phyloP scores from a whole-genome alignment of 1,284 basidiomycete genomes.

The Cronartium quercuum region DNA sequence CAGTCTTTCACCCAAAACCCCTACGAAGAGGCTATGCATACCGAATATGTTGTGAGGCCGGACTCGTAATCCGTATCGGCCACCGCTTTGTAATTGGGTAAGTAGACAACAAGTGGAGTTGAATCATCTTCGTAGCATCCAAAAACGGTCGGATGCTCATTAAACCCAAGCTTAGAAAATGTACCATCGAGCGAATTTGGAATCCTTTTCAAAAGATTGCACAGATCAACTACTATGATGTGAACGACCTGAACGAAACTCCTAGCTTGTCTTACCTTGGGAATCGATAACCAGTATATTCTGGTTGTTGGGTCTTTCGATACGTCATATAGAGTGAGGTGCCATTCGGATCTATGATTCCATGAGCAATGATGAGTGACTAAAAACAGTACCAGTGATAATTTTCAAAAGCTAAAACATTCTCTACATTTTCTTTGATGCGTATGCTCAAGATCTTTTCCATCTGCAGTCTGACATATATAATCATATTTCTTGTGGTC shows the following conservation, averaged over 20 bases:
- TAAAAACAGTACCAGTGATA: not conserved
- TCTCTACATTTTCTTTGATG: not conserved
- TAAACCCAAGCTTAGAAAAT: constrained; percentile 18
- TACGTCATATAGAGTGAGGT: constrained; percentile 30
- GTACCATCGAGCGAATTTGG: constrained; percentile 27
- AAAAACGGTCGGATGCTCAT: constrained; percentile 29
- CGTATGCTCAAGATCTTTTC: not conserved
- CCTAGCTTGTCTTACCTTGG: constrained; percentile 18
- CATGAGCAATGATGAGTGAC: not conserved
- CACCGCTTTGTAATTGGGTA: constrained; percentile 31
- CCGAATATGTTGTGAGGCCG: not conserved
- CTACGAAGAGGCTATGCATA: not conserved
- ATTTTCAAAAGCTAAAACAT: not conserved
- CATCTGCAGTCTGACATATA: not conserved
- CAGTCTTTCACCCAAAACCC: not conserved
- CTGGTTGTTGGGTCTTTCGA: constrained; percentile 10
- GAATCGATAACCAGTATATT: constrained; percentile 9
- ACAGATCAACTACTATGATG: not conserved
- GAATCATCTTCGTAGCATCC: constrained; percentile 5
- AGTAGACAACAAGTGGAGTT: constrained; percentile 21
- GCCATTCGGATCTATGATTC: constrained; percentile 32
- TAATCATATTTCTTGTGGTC: not conserved
- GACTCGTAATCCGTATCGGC: constrained; percentile 10
- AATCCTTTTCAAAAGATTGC: constrained; percentile 14
- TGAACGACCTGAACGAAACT: not conserved